Percentiles rank a stretch among this genome's conserved stretches.
Conservation (phyloP, 441 rosid genomes). For the Viola pubescens region DNA sequence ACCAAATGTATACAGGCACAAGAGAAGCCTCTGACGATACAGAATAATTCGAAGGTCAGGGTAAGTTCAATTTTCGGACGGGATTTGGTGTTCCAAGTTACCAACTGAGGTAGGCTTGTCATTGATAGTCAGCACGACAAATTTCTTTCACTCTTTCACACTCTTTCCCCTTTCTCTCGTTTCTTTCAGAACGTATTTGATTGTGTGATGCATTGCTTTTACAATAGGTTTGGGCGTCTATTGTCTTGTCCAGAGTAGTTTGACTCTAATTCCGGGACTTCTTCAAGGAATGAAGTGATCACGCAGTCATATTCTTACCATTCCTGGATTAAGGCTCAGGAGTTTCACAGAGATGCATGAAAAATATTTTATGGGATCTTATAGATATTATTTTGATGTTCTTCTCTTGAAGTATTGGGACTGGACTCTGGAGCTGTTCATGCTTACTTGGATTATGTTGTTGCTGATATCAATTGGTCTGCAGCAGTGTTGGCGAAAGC, state of each 20-base stretch:
- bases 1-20: too few relatives aligned
- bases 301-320: slow-evolving; percentile 39
- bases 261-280: slow-evolving; percentile 44
- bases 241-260: slow-evolving; percentile 40
- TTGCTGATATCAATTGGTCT: slow-evolving; percentile 57
- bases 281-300: slow-evolving; percentile 49
- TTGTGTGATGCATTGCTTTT: slow-evolving; percentile 57
- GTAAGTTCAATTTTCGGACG: too few relatives aligned
- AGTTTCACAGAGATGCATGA: slow-evolving; percentile 40
- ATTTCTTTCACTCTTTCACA: neutral
- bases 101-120: too few relatives aligned
- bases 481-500: slow-evolving; percentile 64
- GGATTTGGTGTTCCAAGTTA: too few relatives aligned
- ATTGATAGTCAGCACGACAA: too few relatives aligned
- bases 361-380: slow-evolving; percentile 29
- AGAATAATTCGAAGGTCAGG: too few relatives aligned
- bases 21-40: too few relatives aligned
- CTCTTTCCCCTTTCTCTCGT: neutral
- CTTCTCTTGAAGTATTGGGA: slow-evolving; percentile 57
- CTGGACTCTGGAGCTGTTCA: slow-evolving; percentile 50
- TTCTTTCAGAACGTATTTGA: slow-evolving; percentile 43
- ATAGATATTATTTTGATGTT: slow-evolving; percentile 39
- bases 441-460: slow-evolving; percentile 43
- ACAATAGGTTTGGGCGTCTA: slow-evolving; percentile 49
- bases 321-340: slow-evolving; percentile 44